Evolutionary conservation across 2,329 filamentous ascomycete genomes (phyloP), one percentile per base, ranked within the genome.

Genomic region (Triangularia setosa): DNA sequence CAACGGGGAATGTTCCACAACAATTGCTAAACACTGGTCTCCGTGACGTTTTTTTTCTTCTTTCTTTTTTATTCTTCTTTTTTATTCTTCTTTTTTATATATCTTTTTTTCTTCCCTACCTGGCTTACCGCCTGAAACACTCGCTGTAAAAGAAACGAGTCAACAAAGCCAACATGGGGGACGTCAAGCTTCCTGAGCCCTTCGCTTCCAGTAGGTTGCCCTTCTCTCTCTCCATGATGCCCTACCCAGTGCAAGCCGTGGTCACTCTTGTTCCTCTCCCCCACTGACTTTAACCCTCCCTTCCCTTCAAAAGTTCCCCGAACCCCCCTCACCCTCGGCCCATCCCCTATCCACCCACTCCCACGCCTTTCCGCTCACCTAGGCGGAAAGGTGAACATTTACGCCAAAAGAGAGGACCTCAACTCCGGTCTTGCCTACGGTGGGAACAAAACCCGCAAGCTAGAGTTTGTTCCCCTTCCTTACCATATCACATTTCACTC

Each of bases 361-460:
- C 30, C 30, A 8, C 30, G 30, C 85, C 87, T 90, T 72, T 87
- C 86, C 30, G 74, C 80, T 61, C 85, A 84, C 24, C 81, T 90
- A 4, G 83, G 84, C 58, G 82, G 82, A 28, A 82, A 82, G 69
- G 84, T 89, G 48, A 79, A 81, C 21, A 83, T 91, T 67, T 91
- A 86, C 72, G 88, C 89, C 61, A 91, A 91, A 76, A 83, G 89
- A 59, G 89, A 91, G 69, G 89, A 91, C 76, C 86, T 87, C 72
- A 90, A 89, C 76, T 89, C 86, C 1, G 85, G 84, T 0, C 81
- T 90, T 18, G 87, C 87, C 2, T 89, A 82, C 70, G 88, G 88
- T 40, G 88, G 87, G 61, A 90, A 90, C 78, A 90, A 90, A 76
- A 86, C 84, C 28, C 81, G 88, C 64, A 90, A 90, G 75, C 80